Conservation (phyloP, 2,329 filamentous ascomycete species). For the Monosporascus cannonballus region DNA sequence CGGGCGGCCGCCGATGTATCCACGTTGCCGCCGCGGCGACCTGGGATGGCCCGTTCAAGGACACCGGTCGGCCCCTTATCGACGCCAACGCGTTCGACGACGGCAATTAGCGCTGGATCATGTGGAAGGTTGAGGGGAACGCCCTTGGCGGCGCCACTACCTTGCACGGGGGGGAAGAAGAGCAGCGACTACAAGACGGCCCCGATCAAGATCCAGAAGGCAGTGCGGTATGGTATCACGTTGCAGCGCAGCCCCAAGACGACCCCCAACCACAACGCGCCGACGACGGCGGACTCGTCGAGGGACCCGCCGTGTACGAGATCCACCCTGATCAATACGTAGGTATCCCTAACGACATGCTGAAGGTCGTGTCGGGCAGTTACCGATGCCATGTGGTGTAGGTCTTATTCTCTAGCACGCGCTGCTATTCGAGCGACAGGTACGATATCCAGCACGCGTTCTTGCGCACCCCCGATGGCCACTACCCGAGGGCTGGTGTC, state of each 20-base stretch:
- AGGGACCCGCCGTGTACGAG: conserved; percentile 24
- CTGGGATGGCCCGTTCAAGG: conserved; percentile 20
- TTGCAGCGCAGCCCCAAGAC: conserved; percentile 14
- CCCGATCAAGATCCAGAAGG: conserved; percentile 22
- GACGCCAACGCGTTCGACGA: conserved; percentile 24
- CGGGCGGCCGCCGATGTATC: conserved; percentile 23
- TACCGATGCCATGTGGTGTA: background rate
- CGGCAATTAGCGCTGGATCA: conserved; percentile 23
- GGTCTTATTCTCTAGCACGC: conserved; percentile 23
- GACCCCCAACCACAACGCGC: conserved; percentile 23
- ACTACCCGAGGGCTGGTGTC: conserved; percentile 21
- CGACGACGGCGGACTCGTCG: conserved; percentile 23
- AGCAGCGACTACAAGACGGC: conserved; percentile 20
- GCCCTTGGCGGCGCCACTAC: conserved; percentile 24
- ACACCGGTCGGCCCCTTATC: conserved; percentile 17
- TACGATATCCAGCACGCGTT: conserved; percentile 28
- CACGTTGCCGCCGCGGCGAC: conserved; percentile 21
- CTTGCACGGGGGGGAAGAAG: conserved; percentile 20
- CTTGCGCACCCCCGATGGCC: conserved; percentile 22
- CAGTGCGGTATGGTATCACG: conserved; percentile 23
- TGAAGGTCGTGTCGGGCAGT: no score
- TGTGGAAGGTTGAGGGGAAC: conserved; percentile 27
- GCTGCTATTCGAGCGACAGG: conserved; percentile 26
- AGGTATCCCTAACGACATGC: background rate
- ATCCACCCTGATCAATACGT: conserved; percentile 18